A percentile compares a stretch with the other conserved stretches of the same genome.
phyloP scores from a whole-genome alignment of 805 yeast genomes.

The Candida odintsovae region DNA sequence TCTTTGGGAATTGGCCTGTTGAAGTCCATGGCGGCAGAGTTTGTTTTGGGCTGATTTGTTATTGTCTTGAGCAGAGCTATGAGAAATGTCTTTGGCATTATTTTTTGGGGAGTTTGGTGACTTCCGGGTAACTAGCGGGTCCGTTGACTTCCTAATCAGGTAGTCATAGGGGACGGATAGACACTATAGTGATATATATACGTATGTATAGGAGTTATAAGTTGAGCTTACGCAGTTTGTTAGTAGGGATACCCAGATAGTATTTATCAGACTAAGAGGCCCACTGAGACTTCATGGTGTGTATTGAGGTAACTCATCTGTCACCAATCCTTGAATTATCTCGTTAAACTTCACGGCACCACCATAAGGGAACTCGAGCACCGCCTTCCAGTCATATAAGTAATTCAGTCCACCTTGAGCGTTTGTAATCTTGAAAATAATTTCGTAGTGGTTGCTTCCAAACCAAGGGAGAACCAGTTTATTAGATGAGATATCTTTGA shows the following conservation, averaged over 20 bases:
- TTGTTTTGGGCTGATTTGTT: conserved; percentile 1
- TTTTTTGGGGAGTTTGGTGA: neutral
- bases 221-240: too few species aligned
- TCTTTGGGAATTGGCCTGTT: conserved; percentile 20
- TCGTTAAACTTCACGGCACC: conserved; percentile 40
- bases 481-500: conserved; percentile 27
- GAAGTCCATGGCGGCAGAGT: conserved; percentile 16
- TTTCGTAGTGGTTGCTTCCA: conserved; percentile 45
- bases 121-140: neutral
- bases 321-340: conserved; percentile 27
- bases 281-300: neutral
- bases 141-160: conserved; percentile 7
- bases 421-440: conserved; percentile 31
- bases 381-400: conserved; percentile 32
- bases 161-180: neutral
- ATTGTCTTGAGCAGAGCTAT: conserved; percentile 1
- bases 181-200: too few species aligned
- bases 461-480: conserved; percentile 45
- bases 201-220: too few species aligned
- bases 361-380: conserved; percentile 39
- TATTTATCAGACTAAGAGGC: neutral
- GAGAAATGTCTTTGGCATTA: neutral
- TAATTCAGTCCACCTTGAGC: conserved; percentile 30
- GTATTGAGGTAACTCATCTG: conserved; percentile 42
- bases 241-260: too few species aligned